Conservation (phyloP, 306 rosid genomes). For the Trichosanthes cucumerina region DNA sequence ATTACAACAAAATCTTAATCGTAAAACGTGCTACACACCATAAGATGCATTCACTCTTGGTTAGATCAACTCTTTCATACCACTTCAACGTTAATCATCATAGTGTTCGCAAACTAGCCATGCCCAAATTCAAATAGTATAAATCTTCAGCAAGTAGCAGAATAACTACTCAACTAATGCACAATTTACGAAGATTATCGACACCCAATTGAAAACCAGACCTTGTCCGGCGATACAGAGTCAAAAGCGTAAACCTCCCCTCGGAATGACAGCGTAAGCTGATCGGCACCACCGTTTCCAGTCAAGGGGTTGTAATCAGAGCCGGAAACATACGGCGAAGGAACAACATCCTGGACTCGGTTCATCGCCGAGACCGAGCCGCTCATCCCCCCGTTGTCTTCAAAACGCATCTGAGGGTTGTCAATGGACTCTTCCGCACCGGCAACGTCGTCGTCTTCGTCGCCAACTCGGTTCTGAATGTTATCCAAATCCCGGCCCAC, state of each 20-base stretch:
- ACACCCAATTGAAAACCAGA: constrained; percentile 10
- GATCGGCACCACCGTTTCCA: constrained; percentile 31
- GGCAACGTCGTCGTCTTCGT: constrained; percentile 33
- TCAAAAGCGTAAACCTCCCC: constrained; percentile 55
- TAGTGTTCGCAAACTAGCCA: neutral
- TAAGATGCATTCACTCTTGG: neutral
- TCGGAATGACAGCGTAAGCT: constrained; percentile 45
- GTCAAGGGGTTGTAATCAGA: constrained; percentile 25
- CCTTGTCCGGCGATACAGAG: constrained; percentile 48
- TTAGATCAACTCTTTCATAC: neutral
- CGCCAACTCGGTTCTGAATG: constrained; percentile 25
- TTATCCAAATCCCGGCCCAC: constrained; percentile 2
- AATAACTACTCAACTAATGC: neutral
- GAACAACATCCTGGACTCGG: constrained; percentile 19
- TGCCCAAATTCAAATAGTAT: neutral
- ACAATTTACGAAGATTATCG: neutral
- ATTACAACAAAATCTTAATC: neutral
- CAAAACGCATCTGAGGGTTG: constrained; percentile 37
- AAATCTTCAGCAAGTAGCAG: neutral
- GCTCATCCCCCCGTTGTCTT: constrained; percentile 10
- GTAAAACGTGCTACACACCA: neutral
- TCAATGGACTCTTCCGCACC: constrained; percentile 38
- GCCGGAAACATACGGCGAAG: constrained; percentile 19
- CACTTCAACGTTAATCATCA: neutral
- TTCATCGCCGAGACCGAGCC: constrained; percentile 16